These are phyloP conservation scores for Mycena citricolor DNA, from an alignment of 1,284 basidiomycete genomes.

Conservation along the genomic window DNA sequence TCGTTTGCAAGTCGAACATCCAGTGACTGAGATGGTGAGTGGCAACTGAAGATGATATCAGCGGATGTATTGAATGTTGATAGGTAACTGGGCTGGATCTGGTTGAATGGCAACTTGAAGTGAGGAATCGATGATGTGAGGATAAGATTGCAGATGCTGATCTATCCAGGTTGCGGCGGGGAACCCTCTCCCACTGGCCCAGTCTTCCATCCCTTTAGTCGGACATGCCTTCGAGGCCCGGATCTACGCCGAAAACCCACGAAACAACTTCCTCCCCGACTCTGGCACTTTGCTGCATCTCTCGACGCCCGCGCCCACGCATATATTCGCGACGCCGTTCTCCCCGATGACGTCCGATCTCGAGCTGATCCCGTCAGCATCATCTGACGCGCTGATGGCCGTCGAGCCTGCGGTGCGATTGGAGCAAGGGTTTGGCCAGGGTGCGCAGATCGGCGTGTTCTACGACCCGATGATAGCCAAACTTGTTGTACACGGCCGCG, in stretches of 20 bases:
- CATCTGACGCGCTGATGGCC: slow-evolving; percentile 35
- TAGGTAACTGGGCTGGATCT: slow-evolving; percentile 82
- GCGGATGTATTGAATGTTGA: neutral
- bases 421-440: slow-evolving; percentile 88
- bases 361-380: slow-evolving; percentile 37
- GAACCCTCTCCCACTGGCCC: slow-evolving; percentile 77
- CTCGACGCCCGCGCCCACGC: slow-evolving; percentile 70
- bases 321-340: slow-evolving; percentile 56
- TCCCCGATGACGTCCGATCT: slow-evolving; percentile 30
- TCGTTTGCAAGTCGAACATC: slow-evolving; percentile 91
- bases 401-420: slow-evolving; percentile 72
- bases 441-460: slow-evolving; percentile 87
- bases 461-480: slow-evolving; percentile 97
- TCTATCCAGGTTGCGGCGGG: slow-evolving; percentile 75
- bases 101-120: slow-evolving; percentile 93
- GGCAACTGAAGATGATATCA: neutral
- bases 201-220: slow-evolving; percentile 77
- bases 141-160: neutral
- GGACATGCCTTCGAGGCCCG: slow-evolving; percentile 95
- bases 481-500: slow-evolving; percentile 86
- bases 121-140: slow-evolving; percentile 31
- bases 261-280: slow-evolving; percentile 90
- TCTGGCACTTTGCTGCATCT: slow-evolving; percentile 83
- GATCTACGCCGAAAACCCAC: slow-evolving; percentile 97
- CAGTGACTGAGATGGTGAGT: slow-evolving; percentile 85